phyloP scores from a whole-genome alignment of 495 filamentous ascomycete genomes.

The Podospora australis region DNA sequence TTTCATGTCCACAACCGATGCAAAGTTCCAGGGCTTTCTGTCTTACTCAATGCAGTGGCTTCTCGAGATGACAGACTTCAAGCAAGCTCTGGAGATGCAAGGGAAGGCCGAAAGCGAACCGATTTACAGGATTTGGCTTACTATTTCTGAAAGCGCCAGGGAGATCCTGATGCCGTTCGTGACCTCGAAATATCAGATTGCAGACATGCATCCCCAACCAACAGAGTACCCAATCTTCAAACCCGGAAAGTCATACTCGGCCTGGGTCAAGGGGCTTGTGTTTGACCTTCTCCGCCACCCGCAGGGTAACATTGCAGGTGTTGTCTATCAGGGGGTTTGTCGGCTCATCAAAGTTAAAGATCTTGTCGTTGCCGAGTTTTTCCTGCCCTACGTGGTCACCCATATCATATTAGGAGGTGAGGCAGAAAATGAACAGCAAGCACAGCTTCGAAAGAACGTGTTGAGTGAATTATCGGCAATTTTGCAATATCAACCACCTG shows the following conservation, averaged over 20 bases:
- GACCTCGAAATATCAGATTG: constrained; percentile 71
- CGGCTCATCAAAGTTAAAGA: constrained; percentile 78
- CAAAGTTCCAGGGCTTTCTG: constrained; percentile 79
- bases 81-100: constrained; percentile 40
- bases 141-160: constrained; percentile 64
- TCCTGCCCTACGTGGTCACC: constrained; percentile 76
- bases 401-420: constrained; percentile 68
- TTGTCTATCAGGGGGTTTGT: constrained; percentile 72
- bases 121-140: constrained; percentile 63
- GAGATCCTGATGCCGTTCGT: constrained; percentile 81
- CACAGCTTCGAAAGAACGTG: constrained; percentile 53
- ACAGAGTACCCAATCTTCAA: constrained; percentile 74
- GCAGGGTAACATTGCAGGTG: constrained; percentile 58
- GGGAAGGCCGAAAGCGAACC: constrained; percentile 7
- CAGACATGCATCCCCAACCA: constrained; percentile 45
- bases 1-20: constrained; percentile 82
- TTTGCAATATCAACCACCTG: constrained; percentile 53
- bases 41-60: constrained; percentile 92
- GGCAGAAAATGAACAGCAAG: too few relatives aligned
- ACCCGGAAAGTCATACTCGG: constrained; percentile 55
- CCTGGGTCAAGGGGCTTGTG: constrained; percentile 74
- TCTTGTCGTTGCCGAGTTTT: constrained; percentile 72
- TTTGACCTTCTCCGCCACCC: constrained; percentile 73
- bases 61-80: constrained; percentile 66
- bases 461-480: constrained; percentile 69